Base-by-base conservation (phyloP, 2,329 filamentous ascomycete species). In the Juglanconis sp. region DNA sequence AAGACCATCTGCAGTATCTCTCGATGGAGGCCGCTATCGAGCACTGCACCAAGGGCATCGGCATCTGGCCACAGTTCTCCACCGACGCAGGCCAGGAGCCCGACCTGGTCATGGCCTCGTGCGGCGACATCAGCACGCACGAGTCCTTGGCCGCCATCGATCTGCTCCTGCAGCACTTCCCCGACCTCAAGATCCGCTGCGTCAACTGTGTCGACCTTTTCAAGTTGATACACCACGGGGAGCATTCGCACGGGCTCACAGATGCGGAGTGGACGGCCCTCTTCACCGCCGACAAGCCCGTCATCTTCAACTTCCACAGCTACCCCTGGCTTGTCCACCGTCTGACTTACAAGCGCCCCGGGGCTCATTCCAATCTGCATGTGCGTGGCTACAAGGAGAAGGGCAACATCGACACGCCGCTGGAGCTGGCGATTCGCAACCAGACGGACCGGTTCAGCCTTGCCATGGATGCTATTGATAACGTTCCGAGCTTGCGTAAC, bases 271-370 rank as follows among this genome's bases (percentile, higher is more conserved):
- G 87, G 84, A 74, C 74, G 13, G 79, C 87, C 44, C 76, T 92
- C 65, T 93, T 93, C 79, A 92, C 89, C 1, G 79, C 81, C 15
- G 78, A 91, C 76, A 87, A 81, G 65, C 90, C 89, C 30, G 79
- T 91, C 70, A 86, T 92, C 70, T 92, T 93, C 80, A 92, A 92
- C 77, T 93, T 92, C 83, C 90, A 93, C 77, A 88, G 85, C 36
- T 92, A 93, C 76, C 89, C 90, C 8, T 92, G 87, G 88, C 79
- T 93, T 68, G 84, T 93, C 55, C 89, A 92, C 76, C 82, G 89
- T 54, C 74, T 93, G 66, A 89, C 88, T 0, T 92, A 92, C 76
- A 88, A 89, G 76, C 85, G 89, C 1, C 87, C 86, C 1, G 89
- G 88, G 5, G 84, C 82, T 71, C 71, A 79, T 50, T 4, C 3